Evolutionary conservation across 257 asterid species (phyloP).

Genomic region (Dorcoceras hygrometricum): DNA sequence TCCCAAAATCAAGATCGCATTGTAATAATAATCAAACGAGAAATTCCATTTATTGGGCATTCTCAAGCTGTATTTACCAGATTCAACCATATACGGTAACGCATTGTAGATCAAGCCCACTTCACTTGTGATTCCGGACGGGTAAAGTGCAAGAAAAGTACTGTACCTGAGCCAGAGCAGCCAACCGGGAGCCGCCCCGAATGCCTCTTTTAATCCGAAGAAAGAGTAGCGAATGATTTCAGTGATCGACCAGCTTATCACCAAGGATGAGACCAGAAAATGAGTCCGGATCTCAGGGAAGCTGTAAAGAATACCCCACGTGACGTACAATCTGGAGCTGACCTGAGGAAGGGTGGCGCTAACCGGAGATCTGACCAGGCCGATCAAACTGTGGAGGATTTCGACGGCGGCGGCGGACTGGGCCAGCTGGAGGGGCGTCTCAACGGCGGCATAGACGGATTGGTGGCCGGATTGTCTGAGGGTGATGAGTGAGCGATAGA

Average conservation of each 20-base stretch:
- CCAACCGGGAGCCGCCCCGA: constrained; percentile 81
- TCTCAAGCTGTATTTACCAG: constrained; percentile 56
- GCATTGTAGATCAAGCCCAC: constrained; percentile 75
- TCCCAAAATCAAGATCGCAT: constrained; percentile 52
- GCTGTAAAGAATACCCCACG: constrained; percentile 87
- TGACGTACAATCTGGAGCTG: constrained; percentile 69
- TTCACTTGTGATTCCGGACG: constrained; percentile 81
- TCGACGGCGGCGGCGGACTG: constrained; percentile 86
- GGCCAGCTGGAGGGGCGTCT: constrained; percentile 73
- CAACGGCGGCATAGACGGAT: constrained; percentile 75
- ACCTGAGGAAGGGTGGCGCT: constrained; percentile 89
- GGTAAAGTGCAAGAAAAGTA: constrained; percentile 77
- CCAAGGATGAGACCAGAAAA: constrained; percentile 58
- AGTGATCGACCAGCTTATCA: constrained; percentile 87
- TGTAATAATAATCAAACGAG: constrained; percentile 71
- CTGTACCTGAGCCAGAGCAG: constrained; percentile 95
- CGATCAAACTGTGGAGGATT: constrained; percentile 55
- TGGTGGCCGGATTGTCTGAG: constrained; percentile 55
- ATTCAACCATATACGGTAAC: constrained; percentile 65
- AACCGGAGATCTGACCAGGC: constrained; percentile 88
- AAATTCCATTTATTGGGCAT: constrained; percentile 88
- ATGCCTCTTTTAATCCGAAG: constrained; percentile 79
- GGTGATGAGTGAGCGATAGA: constrained; percentile 61
- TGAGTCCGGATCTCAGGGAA: constrained; percentile 80
- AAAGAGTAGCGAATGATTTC: constrained; percentile 83